A percentile compares a stretch with the other conserved stretches of the same genome.
Conservation (phyloP, 805 yeast genomes). For the Lachancea kluyveri region DNA sequence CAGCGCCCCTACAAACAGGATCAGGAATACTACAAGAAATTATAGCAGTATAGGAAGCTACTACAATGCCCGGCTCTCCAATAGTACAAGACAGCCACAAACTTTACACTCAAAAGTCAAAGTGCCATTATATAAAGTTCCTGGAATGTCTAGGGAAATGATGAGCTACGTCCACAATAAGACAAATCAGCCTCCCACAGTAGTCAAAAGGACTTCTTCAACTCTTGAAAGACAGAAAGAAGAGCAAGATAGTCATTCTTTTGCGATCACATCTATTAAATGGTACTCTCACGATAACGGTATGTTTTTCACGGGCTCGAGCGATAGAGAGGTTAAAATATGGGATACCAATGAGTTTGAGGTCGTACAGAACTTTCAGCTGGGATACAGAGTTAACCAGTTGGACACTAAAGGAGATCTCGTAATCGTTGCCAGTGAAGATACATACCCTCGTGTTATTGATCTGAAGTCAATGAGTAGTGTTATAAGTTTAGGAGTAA, state of each 20-base stretch:
- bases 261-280: conserved; percentile 63
- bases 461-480: conserved; percentile 71
- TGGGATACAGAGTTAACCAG: conserved; percentile 58
- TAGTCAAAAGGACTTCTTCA: too few species aligned
- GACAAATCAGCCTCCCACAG: too few species aligned
- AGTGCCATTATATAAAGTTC: too few species aligned
- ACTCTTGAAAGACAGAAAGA: too few species aligned
- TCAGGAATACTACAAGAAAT: too few species aligned
- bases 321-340: conserved; percentile 66
- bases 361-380: conserved; percentile 60
- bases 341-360: conserved; percentile 72
- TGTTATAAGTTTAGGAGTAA: conserved; percentile 65
- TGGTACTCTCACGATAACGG: conserved; percentile 95
- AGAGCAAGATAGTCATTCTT: conserved; percentile 47
- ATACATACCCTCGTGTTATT: conserved; percentile 58
- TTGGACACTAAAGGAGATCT: conserved; percentile 48
- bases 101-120: too few species aligned
- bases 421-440: conserved; percentile 68
- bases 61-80: too few species aligned
- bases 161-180: too few species aligned
- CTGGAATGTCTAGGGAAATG: too few species aligned
- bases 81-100: too few species aligned
- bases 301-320: conserved; percentile 75
- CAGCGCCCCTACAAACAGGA: too few species aligned
- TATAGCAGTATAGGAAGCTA: too few species aligned